phyloP scores from a whole-genome alignment of 306 rosid genomes.

The Casuarina cunninghamiana region DNA sequence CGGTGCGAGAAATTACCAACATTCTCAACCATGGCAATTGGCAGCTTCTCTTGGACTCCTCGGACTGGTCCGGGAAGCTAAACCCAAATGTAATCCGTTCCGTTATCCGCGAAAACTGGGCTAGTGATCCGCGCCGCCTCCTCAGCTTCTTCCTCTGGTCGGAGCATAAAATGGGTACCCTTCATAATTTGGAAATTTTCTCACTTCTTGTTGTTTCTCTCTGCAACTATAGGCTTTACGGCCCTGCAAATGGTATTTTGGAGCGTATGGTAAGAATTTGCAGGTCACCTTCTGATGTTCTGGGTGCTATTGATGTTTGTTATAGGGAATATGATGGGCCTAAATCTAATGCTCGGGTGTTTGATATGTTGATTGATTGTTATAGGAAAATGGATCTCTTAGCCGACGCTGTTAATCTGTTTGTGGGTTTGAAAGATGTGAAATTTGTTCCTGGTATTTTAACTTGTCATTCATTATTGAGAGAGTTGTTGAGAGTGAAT shows the following conservation, averaged over 20 bases:
- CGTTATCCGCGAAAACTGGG: slow-evolving; percentile 32
- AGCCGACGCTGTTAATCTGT: slow-evolving; percentile 39
- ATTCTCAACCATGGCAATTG: slow-evolving; percentile 41
- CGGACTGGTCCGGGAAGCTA: slow-evolving; percentile 28
- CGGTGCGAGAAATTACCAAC: slow-evolving; percentile 39
- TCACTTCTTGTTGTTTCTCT: slow-evolving; percentile 49
- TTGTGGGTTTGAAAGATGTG: slow-evolving; percentile 31
- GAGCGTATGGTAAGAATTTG: slow-evolving; percentile 37
- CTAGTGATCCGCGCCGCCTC: slow-evolving; percentile 39
- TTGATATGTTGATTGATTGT: slow-evolving; percentile 42
- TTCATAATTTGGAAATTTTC: slow-evolving; percentile 35
- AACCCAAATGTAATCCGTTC: slow-evolving; percentile 44
- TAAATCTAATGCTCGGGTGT: slow-evolving; percentile 31
- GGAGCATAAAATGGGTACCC: slow-evolving; percentile 36
- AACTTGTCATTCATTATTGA: slow-evolving; percentile 42
- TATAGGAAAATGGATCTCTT: slow-evolving; percentile 35
- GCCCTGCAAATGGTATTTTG: slow-evolving; percentile 32
- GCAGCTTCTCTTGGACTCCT: slow-evolving; percentile 29
- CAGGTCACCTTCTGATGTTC: slow-evolving; percentile 31
- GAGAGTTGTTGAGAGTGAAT: slow-evolving; percentile 37
- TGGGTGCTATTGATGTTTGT: slow-evolving; percentile 38
- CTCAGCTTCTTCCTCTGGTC: slow-evolving; percentile 51
- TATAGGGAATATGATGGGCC: slow-evolving; percentile 29
- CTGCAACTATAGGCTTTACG: slow-evolving; percentile 35
- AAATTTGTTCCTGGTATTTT: slow-evolving; percentile 37